Base-by-base conservation (phyloP, 2,329 filamentous ascomycete species). In the Colletotrichum orchidophilum region DNA sequence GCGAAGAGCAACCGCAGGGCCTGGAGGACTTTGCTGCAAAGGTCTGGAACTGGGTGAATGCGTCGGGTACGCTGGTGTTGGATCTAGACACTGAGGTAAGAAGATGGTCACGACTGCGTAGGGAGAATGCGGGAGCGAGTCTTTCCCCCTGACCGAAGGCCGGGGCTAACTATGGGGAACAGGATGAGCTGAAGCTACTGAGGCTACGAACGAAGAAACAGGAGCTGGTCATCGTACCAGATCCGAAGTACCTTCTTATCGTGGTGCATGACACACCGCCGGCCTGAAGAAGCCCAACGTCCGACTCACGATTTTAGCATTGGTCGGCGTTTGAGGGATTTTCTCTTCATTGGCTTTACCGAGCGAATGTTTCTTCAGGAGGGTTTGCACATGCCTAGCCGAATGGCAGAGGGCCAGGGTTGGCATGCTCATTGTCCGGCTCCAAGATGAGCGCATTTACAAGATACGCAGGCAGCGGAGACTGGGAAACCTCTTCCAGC, bases 201-300 rank as follows among this genome's bases (percentile, higher is more conserved):
- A 87, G 93, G 73, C 79, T 97, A 74, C 88, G 94, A 74, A 96
- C 93, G n/a, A 94, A 91, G 84, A 95, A 93, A 80, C 93, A 95
- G 76, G 94, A 97, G 80, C 83, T 96, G 73, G 92, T 96, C 70
- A 94, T 96, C 77, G 92, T 96, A 24, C 93, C 93, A 80, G 94
- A 96, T 80, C 78, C 88, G 50, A 95, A 94, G 77, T 97, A 93
- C 81, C 85, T 96, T 57, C 86, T 96, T 46, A 90, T 95, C 65
- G 92, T 95, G 46, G 88, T 96, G 66, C 93, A 96, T 81, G 93
- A 95, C 78, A 94, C 93, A n/a, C 91, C 93, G 49, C 87, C 90
- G 9, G 91, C 90, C 76, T 93, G 81, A 82, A 49, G 39, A 31
- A 9, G 7, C 0, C 13, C 0, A 33, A 42, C 1, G 18, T 18